A percentile compares a stretch with the other conserved stretches of the same genome.
phyloP scores from a whole-genome alignment of 768 basidiomycete genomes.

The Lactarius pseudohatsudake region DNA sequence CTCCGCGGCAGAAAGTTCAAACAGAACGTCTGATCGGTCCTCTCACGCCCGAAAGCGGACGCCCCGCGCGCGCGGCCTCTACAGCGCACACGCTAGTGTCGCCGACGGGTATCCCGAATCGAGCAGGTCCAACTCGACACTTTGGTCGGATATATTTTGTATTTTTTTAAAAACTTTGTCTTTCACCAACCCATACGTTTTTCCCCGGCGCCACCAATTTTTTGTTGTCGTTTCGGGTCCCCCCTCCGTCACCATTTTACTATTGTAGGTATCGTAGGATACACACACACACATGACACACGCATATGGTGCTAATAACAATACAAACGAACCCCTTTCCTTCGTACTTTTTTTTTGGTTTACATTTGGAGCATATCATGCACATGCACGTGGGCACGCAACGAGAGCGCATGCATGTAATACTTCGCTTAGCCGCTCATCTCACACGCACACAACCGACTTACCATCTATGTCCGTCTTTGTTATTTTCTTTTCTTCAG shows the following conservation, averaged over 20 bases:
- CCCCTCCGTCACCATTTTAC: neutral
- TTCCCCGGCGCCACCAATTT: neutral
- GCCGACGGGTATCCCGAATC: conserved; percentile 18
- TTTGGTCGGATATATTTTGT: conserved; percentile 6
- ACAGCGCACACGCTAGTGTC: conserved; percentile 10
- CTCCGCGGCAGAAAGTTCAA: conserved; percentile 27
- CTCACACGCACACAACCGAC: neutral
- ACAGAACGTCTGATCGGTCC: conserved; percentile 31
- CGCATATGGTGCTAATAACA: neutral
- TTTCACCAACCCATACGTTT: neutral
- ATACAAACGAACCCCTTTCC: neutral
- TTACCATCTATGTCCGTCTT: neutral
- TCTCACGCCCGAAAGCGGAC: conserved; percentile 23
- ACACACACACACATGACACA: neutral
- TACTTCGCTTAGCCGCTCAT: conserved; percentile 1
- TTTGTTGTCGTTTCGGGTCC: neutral
- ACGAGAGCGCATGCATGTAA: neutral
- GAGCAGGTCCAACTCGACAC: conserved; percentile 12
- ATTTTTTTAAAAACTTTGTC: neutral
- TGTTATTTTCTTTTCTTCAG: conserved; percentile 5
- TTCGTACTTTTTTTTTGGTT: neutral
- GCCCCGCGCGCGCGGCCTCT: conserved; percentile 22
- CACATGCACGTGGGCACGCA: neutral
- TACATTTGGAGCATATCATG: neutral
- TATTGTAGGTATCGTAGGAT: neutral